phyloP scores from a whole-genome alignment of 192 early-diverging fungal genomes.

The Fimicolochytrium jonesii region DNA sequence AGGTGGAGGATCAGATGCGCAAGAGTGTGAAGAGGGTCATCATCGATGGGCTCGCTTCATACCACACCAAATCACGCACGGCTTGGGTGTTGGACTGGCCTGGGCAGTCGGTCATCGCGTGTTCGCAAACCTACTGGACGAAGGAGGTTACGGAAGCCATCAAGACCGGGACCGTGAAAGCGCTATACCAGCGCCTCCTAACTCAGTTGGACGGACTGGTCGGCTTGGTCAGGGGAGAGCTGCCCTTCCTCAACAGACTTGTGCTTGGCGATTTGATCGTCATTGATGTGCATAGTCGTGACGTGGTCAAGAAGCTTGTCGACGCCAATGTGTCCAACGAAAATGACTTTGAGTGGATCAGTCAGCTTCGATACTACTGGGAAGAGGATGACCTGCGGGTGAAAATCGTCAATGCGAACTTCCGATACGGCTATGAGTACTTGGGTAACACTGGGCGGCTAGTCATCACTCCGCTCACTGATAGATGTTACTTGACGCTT shows the following conservation, averaged over 20 bases:
- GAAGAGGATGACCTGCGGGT: conserved; percentile 57
- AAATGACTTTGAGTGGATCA: conserved; percentile 65
- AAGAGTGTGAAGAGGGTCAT: conserved; percentile 56
- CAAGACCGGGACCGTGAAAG: conserved; percentile 41
- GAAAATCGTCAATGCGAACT: conserved; percentile 61
- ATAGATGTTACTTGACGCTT: conserved; percentile 56
- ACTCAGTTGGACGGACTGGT: conserved; percentile 53
- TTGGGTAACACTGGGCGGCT: conserved; percentile 57
- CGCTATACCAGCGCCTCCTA: conserved; percentile 35
- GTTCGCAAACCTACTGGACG: conserved; percentile 55
- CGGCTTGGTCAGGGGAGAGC: conserved; percentile 49
- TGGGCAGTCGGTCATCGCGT: conserved; percentile 52
- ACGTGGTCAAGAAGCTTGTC: conserved; percentile 56
- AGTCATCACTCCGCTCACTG: conserved; percentile 58
- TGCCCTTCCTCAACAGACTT: conserved; percentile 48
- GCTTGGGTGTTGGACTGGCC: conserved; percentile 58
- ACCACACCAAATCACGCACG: conserved; percentile 38
- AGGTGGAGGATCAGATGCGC: conserved; percentile 54
- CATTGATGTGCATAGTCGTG: conserved; percentile 58
- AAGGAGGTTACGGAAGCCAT: conserved; percentile 56
- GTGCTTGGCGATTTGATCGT: conserved; percentile 59
- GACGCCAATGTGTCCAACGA: conserved; percentile 45
- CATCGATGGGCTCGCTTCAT: conserved; percentile 42
- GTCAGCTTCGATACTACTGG: conserved; percentile 60
- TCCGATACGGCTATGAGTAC: conserved; percentile 56